Base-by-base conservation (phyloP, 2,329 filamentous ascomycete genomes). In the Sporothrix dimorphospora region DNA sequence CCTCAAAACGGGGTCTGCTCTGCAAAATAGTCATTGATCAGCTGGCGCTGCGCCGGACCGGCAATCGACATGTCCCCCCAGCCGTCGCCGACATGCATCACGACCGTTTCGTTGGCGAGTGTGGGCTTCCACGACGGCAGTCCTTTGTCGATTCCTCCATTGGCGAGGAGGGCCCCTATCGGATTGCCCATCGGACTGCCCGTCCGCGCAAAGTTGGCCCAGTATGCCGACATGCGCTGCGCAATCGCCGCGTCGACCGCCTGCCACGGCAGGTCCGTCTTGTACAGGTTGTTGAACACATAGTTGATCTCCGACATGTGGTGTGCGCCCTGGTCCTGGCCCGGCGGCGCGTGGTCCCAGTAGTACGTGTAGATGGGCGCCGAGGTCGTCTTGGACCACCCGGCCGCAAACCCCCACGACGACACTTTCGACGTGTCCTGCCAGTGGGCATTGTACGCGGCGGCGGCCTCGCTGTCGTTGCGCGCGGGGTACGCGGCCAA, bases 61-160 rank as follows among this genome's bases (percentile, higher is more conserved):
- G 38, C 59, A 45, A 65, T 65, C 21, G 34, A 38, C 1, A 65
- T 45, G 19, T 12, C 14, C 19, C 38, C 59, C 59, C 59, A 65
- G 59, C 59, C 59, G 59, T 45, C 59, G 4, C 38, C 38, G 59
- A 65, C 59, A n/a, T 27, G 59, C 59, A 65, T 65, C 59, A 65
- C 45, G 34, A 45, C 21, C 1, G 59, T 65, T 6, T 21, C 19
- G 59, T 63, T 42, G 34, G 59, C 49, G 2, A n/a, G 6, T 1
- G 59, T 65, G 1, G 59, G 38, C 8, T 14, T n/a, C 38, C 59
- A 27, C 24, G 21, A 16, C 2, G 21, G 21, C 9, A 55, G 51
- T 14, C 21, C 5, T 45, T 8, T 9, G 49, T 9, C 19, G n/a
- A n/a, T n/a, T 16, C 57, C 16, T 1, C 11, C 59, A 1, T 14